Conservation (phyloP, 2,329 filamentous ascomycete species). For the Exophiala calicioides region DNA sequence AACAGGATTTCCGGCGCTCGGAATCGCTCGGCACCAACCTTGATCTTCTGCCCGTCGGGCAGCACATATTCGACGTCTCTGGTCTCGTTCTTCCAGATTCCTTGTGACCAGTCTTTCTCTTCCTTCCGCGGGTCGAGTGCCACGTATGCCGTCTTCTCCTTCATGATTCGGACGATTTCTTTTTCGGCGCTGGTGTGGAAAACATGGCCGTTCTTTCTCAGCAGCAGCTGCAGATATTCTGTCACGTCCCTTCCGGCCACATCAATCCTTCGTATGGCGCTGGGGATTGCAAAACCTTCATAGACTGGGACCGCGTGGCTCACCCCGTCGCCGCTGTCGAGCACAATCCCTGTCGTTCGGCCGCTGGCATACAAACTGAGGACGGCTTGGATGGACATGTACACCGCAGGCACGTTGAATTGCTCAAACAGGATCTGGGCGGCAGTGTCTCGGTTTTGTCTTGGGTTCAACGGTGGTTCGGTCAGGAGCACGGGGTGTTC, state of each 20-base stretch:
- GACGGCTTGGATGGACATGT: constrained; percentile 96
- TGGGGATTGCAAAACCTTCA: constrained; percentile 95
- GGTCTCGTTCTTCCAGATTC: constrained; percentile 67
- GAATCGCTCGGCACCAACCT: constrained; percentile 93
- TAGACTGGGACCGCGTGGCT: constrained; percentile 97
- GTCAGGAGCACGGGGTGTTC: constrained; percentile 97
- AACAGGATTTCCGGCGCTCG: constrained; percentile 96
- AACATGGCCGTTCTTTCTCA: constrained; percentile 89
- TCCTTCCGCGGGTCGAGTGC: constrained; percentile 87
- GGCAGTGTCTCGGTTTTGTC: constrained; percentile 91
- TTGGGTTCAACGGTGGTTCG: constrained; percentile 91
- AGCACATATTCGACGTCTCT: constrained; percentile 85
- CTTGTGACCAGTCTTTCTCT: constrained; percentile 87
- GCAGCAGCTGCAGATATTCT: constrained; percentile 85
- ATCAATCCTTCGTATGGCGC: constrained; percentile 92
- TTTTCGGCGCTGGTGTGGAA: constrained; percentile 99
- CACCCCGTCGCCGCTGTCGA: constrained; percentile 93
- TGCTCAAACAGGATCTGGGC: constrained; percentile 98
- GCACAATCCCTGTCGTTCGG: constrained; percentile 90
- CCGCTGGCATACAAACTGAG: constrained; percentile 94
- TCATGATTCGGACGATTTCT: constrained; percentile 96
- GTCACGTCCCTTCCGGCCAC: constrained; percentile 95
- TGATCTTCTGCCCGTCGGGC: constrained; percentile 90
- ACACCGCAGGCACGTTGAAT: constrained; percentile 95
- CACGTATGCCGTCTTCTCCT: constrained; percentile 91